A percentile compares a stretch with the other conserved stretches of the same genome.
phyloP scores from a whole-genome alignment of 495 filamentous ascomycete genomes.

The Acidiella bohemica region DNA sequence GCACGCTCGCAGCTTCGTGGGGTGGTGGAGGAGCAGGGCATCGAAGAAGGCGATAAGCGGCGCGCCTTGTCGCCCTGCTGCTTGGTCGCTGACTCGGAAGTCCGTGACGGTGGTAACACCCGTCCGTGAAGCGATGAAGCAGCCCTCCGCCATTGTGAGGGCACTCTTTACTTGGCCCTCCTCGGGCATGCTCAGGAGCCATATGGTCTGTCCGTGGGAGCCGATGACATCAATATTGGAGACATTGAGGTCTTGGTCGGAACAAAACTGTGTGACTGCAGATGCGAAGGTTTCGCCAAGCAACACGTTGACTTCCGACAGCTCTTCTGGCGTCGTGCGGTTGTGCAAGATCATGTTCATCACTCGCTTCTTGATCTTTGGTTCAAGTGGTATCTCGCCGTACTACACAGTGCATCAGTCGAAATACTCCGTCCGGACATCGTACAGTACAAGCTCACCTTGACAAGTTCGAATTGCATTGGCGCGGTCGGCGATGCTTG shows the following conservation, averaged over 20 bases:
- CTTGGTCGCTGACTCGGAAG: slow-evolving; percentile 34
- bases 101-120: slow-evolving; percentile 35
- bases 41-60: slow-evolving; percentile 37
- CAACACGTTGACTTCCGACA: slow-evolving; percentile 17
- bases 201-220: slow-evolving; percentile 47
- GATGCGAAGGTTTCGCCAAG: slow-evolving; percentile 19
- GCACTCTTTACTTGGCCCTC: slow-evolving; percentile 36
- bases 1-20: slow-evolving; percentile 41
- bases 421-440: background rate
- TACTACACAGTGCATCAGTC: slow-evolving; percentile 16
- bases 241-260: slow-evolving; percentile 33
- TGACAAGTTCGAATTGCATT: slow-evolving; percentile 28
- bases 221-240: slow-evolving; percentile 41
- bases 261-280: slow-evolving; percentile 23
- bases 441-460: slow-evolving; percentile 1
- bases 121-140: slow-evolving; percentile 30
- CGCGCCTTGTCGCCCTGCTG: slow-evolving; percentile 35
- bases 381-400: slow-evolving; percentile 36
- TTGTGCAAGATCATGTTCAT: slow-evolving; percentile 18
- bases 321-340: slow-evolving; percentile 12
- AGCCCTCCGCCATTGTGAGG: slow-evolving; percentile 36
- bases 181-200: slow-evolving; percentile 41
- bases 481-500: slow-evolving; percentile 9
- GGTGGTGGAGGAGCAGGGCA: slow-evolving; percentile 39
- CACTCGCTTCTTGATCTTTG: slow-evolving; percentile 38